Base-by-base conservation (phyloP, 352 stramenopile species). In the Globisporangium apiculatum region DNA sequence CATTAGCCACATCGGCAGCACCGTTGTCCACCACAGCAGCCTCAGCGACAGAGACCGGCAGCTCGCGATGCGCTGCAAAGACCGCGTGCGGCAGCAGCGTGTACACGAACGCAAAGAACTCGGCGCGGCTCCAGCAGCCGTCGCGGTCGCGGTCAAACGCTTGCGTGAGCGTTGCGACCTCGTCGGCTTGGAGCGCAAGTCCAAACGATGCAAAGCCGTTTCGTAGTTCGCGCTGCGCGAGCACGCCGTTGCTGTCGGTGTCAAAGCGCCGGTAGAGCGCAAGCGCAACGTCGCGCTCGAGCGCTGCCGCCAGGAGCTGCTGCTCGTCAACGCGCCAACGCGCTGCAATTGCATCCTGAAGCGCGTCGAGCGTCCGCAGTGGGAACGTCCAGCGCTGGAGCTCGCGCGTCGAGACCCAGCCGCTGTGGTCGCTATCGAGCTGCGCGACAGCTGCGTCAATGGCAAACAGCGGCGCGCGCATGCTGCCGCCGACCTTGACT, bases 331-430 rank as follows among this genome's bases (percentile, higher is more conserved):
- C 5, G 6, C 14, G 47, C 76, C 79, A 87, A 14, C 60, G 51
- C 14, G 56, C 69, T 4, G 65, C 64, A 45, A 87, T 59, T 3
- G 83, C 35, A 7, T 60, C 56, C 24, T 76, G 55, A n/a, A 90
- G 55, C 49, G 86, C 80, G 60, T 90, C 78, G 1, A 89, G 61
- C 37, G 88, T 78, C 42, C 79, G 78, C 38, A 69, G 51, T 15
- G 83, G 79, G 40, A 76, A 80, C 12, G 75, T 52, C 79, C 83
- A 92, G 0, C 37, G 8, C 6, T 51, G 61, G 5, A 92, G 57
- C 50, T 90, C 80, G 17, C 48, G 57, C 6, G 78, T 83, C 9
- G 83, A 87, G 55, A 92, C 75, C 78, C 78, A 89, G 9, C 76
- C 76, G 38, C 83, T 92, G 10, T 53, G 51, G 53, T 90, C 75